Evolutionary conservation across 345 rosid genomes (phyloP).

Genomic region (Viola odorata): DNA sequence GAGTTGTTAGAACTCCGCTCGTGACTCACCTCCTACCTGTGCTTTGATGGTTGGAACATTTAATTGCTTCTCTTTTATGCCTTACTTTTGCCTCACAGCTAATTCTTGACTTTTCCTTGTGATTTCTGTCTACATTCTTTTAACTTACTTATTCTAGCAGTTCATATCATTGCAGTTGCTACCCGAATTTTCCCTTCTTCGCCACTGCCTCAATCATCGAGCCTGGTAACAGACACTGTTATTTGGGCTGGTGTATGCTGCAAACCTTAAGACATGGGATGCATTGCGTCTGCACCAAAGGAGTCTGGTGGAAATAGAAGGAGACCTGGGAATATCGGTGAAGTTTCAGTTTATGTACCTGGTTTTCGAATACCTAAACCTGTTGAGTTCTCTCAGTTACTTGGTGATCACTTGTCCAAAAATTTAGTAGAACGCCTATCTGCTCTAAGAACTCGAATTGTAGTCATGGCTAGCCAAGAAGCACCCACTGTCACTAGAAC

Average conservation of each 20-base stretch:
- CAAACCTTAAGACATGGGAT: constrained; percentile 62
- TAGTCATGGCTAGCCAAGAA: constrained; percentile 98
- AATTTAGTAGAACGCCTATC: constrained; percentile 69
- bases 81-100: constrained; percentile 19
- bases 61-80: constrained; percentile 29
- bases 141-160: constrained; percentile 4
- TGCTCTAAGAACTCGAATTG: constrained; percentile 86
- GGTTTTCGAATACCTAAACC: constrained; percentile 93
- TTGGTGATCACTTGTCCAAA: constrained; percentile 67
- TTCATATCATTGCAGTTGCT: constrained; percentile 19
- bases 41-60: constrained; percentile 71
- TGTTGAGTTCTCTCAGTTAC: constrained; percentile 66
- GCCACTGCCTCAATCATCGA: not conserved
- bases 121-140: constrained; percentile 23
- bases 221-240: not conserved
- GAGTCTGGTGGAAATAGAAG: constrained; percentile 75
- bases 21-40: constrained; percentile 55
- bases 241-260: constrained; percentile 27
- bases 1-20: constrained; percentile 43
- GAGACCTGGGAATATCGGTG: constrained; percentile 85
- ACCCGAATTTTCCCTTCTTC: constrained; percentile 7
- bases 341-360: constrained; percentile 81
- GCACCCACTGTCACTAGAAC: constrained; percentile 90
- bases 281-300: constrained; percentile 78
- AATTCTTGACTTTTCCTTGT: constrained; percentile 24